A percentile compares a stretch with the other conserved stretches of the same genome.
Conservation (phyloP, 192 early-diverging fungal species). For the Backusella morwellensis region DNA sequence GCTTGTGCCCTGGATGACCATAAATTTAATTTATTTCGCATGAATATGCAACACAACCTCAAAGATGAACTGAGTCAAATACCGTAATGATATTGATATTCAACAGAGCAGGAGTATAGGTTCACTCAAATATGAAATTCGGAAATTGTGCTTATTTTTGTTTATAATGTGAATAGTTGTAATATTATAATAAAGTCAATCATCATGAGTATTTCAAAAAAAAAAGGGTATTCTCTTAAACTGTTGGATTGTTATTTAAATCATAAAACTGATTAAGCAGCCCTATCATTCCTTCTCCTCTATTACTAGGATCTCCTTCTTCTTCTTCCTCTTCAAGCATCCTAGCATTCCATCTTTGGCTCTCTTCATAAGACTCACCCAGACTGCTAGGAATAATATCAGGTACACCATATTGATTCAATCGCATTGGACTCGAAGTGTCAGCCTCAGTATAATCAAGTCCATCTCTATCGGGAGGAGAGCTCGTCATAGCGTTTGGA, state of each 20-base stretch:
- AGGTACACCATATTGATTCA: constrained; percentile 17
- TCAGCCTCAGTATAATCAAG: neutral
- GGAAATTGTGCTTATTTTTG: no score
- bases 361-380: constrained; percentile 20
- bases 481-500: neutral
- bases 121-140: no score
- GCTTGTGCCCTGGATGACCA: no score
- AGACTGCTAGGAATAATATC: constrained; percentile 27
- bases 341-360: constrained; percentile 3
- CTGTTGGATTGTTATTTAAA: constrained; percentile 37
- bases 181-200: no score
- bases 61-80: no score
- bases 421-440: neutral
- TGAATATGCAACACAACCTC: no score
- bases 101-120: no score
- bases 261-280: constrained; percentile 59
- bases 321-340: constrained; percentile 21
- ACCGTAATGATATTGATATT: no score
- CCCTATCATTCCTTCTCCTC: constrained; percentile 40
- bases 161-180: no score
- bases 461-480: neutral
- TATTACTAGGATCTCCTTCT: neutral
- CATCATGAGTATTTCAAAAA: no score
- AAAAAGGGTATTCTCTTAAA: neutral
- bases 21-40: no score